Evolutionary conservation across 2,329 filamentous ascomycete genomes (phyloP), one percentile per base, ranked within the genome.

Genomic region (Aaosphaeria pasadenensis): DNA sequence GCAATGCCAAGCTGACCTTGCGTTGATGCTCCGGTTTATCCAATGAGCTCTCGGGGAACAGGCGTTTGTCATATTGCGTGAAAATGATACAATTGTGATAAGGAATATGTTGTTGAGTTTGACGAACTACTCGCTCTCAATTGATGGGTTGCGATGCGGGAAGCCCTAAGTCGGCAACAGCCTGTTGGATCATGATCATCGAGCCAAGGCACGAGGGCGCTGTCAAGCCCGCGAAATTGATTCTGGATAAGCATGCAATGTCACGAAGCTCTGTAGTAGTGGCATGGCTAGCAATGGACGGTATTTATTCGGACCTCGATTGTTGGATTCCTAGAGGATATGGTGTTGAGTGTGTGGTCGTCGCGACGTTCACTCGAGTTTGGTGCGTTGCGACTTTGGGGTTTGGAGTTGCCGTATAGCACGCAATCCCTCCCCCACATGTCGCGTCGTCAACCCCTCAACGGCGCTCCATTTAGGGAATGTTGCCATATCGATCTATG

Each of bases 381-480:
- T 24, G 17, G 17, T 24, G 17, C 17, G 17, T 24, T 24, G 4
- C 33, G 7, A n/a, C n/a, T n/a, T 9, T n/a, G 33, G 33, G 9
- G 9, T 9, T 36, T 40, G 17, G 41, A 30, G 17, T 43, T 43
- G 9, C 41, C 41, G 30, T 11, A 7, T 17, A 57, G 53, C 57
- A 57, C 57, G 59, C 48, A 49, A 62, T 62, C 31, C 11, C 29
- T 44, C 42, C 56, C 55, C 55, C 53, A 57, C 53, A 60, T 59
- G 47, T 52, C 56, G 56, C 43, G 42, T 24, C 9, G 7, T 28
- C 24, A 24, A n/a, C 39, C 56, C 56, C 52, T 54, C 54, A 54
- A 46, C 41, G 33, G n/a, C 33, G n/a, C 33, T 36, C n/a, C 33
- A 36, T 36, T n/a, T 9, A 9, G 7, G 33, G n/a, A 36, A 9